phyloP scores from a whole-genome alignment of 1,284 basidiomycete species.

The Apiotrichum domesticum region DNA sequence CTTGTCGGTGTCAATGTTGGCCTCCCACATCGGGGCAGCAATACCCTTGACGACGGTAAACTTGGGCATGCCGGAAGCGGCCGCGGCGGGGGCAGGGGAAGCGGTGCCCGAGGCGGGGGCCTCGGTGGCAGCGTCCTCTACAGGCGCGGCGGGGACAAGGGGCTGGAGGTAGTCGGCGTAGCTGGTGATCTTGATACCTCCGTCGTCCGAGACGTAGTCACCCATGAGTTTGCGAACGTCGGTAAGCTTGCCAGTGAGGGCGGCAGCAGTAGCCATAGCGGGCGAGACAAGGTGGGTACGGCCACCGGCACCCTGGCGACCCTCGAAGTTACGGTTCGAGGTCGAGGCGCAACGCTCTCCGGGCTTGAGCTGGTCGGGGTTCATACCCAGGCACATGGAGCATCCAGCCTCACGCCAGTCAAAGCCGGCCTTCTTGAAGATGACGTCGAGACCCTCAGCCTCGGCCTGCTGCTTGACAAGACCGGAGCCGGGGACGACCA shows the following conservation, averaged over 20 bases:
- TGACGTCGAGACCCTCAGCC: conserved; percentile 79
- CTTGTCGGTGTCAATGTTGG: conserved; percentile 95
- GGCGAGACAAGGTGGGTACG: conserved; percentile 89
- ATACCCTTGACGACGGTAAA: conserved; percentile 78
- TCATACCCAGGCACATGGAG: conserved; percentile 98
- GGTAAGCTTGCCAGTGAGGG: conserved; percentile 77
- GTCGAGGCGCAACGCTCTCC: conserved; percentile 92
- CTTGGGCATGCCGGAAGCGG: conserved; percentile 56
- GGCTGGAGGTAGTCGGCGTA: conserved; percentile 72
- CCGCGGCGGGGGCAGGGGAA: conserved; percentile 49
- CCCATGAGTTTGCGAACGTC: conserved; percentile 80
- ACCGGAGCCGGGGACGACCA: conserved; percentile 94
- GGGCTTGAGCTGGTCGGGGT: conserved; percentile 85
- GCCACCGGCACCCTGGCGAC: conserved; percentile 83
- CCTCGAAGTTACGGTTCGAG: conserved; percentile 96
- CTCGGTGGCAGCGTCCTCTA: conserved; percentile 42
- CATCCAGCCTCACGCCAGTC: conserved; percentile 97
- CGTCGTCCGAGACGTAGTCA: conserved; percentile 45
- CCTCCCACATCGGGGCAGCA: conserved; percentile 80
- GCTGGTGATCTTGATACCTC: conserved; percentile 61
- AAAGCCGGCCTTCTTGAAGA: conserved; percentile 92
- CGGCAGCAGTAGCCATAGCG: conserved; percentile 93
- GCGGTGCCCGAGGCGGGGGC: conserved; percentile 53
- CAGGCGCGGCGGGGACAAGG: conserved; percentile 55
- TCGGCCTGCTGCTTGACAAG: conserved; percentile 92